Base-by-base conservation (phyloP, 371 early-diverging fungal genomes). In the Saksenaea vasiformis region DNA sequence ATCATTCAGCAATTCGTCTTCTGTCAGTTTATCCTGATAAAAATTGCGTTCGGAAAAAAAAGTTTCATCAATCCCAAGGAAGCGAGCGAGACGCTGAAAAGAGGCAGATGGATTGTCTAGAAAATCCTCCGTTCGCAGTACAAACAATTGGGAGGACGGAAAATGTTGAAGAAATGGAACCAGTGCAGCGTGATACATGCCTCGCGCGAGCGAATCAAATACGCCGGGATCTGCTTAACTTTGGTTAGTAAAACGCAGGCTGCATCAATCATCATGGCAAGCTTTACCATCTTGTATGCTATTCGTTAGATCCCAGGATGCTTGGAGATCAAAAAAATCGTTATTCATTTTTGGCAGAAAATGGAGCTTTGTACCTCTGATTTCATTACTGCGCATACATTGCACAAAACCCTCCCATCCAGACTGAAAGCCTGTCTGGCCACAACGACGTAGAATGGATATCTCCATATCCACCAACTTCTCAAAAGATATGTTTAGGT, bases 331-430 rank as follows among this genome's bases (percentile, higher is more conserved):
- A 14, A 15, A 61, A 51, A 35, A 51, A 53, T 44, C 9, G 1
- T 51, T n/a, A 53, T 15, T 4, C 37, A 47, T 5, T 4, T 0
- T 41, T 14, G 5, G 13, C 34, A n/a, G 10, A 38, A 56, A n/a
- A 7, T 5, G 15, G n/a, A 26, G 8, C 28, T 38, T 15, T 5
- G 38, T 54, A 64, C 69, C 71, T 67, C 73, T 65, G 13, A 79
- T 72, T 56, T 76, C 79, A 58, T 71, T 76, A 35, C 79, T 74
- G 61, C 69, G 60, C 54, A 76, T 76, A 26, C 79, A 79, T 51
- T 65, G 51, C 13, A 76, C 72, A 56, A 79, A 79, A 5, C 72
- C 74, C 35, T 71, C 76, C 79, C 79, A 79, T 15, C 71, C 79
- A 17, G 73, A 66, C 22, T 74, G 72, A 56, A 64, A 68, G 3